phyloP scores from a whole-genome alignment of 2,329 filamentous ascomycete genomes.

The Beauveria brongniartii region DNA sequence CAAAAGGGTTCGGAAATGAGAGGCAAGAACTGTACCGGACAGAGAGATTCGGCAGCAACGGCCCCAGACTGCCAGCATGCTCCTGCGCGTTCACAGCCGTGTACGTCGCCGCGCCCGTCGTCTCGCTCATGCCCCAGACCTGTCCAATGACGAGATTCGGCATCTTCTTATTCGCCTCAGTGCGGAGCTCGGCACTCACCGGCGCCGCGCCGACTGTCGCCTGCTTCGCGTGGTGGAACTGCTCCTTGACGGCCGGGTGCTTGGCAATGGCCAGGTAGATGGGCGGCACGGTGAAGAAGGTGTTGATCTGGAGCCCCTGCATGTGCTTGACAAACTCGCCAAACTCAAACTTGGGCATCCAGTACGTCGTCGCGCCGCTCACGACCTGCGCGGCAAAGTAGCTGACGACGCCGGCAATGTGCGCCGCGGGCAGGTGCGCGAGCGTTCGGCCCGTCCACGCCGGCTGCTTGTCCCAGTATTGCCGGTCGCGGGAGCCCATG shows the following conservation, averaged over 20 bases:
- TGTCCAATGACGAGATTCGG: slow-evolving; percentile 37
- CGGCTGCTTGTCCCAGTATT: slow-evolving; percentile 21
- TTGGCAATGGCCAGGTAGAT: slow-evolving; percentile 54
- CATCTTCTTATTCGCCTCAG: slow-evolving; percentile 41
- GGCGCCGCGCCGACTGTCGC: slow-evolving; percentile 49
- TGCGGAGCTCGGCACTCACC: slow-evolving; percentile 45
- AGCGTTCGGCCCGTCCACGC: slow-evolving; percentile 26
- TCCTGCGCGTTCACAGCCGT: slow-evolving; percentile 32
- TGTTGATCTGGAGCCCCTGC: slow-evolving; percentile 41
- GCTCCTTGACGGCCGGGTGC: slow-evolving; percentile 43
- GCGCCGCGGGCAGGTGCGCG: slow-evolving; percentile 36
- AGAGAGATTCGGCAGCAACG: slow-evolving; percentile 21
- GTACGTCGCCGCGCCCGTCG: slow-evolving; percentile 38
- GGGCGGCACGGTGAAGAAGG: slow-evolving; percentile 52
- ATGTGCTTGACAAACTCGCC: slow-evolving; percentile 44
- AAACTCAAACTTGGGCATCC: slow-evolving; percentile 56
- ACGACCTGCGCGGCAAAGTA: slow-evolving; percentile 35
- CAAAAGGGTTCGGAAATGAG: background rate
- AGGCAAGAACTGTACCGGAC: slow-evolving; percentile 17
- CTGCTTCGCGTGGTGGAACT: slow-evolving; percentile 41
- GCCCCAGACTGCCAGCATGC: slow-evolving; percentile 37
- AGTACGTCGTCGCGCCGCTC: slow-evolving; percentile 43
- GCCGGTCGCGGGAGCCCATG: slow-evolving; percentile 21
- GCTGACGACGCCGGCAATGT: slow-evolving; percentile 38
- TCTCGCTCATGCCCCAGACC: slow-evolving; percentile 53